These are phyloP conservation scores for Hansfordia pulvinata DNA, from an alignment of 2,329 filamentous ascomycete species.

Conservation along the genomic window DNA sequence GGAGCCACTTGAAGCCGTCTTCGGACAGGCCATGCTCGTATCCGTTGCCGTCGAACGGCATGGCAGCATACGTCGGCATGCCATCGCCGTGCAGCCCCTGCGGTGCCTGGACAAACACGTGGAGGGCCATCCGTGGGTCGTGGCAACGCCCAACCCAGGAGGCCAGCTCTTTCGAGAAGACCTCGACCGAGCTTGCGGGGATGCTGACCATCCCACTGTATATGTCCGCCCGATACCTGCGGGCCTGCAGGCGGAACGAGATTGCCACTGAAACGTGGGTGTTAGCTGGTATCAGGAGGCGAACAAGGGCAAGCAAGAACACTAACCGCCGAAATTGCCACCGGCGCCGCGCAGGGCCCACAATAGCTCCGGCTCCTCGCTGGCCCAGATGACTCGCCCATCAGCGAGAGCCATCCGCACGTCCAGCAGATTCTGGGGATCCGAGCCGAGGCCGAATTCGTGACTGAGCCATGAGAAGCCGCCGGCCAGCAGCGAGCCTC, in stretches of 20 bases:
- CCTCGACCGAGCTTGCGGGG: not conserved
- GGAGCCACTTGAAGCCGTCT: constrained; percentile 2
- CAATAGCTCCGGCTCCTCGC: constrained; percentile 1
- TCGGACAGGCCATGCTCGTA: constrained; percentile 1
- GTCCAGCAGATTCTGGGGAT: constrained; percentile 1
- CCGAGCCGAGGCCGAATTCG: constrained; percentile 1
- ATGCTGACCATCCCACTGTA: constrained; percentile 1
- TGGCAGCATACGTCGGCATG: not conserved
- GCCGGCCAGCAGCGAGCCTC: constrained; percentile 1
- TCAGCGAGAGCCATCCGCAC: constrained; percentile 1
- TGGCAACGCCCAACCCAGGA: constrained; percentile 1
- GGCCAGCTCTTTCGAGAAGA: constrained; percentile 1
- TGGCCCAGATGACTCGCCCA: constrained; percentile 1
- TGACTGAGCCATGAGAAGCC: constrained; percentile 1
- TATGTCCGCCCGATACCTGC: not conserved
- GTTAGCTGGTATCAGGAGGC: too few relatives aligned
- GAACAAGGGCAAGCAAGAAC: not conserved
- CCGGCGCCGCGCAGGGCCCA: constrained; percentile 1
- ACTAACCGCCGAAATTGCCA: constrained; percentile 1
- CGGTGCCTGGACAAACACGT: constrained; percentile 1
- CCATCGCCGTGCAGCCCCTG: constrained; percentile 1
- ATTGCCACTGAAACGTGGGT: constrained; percentile 1
- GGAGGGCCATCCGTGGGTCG: constrained; percentile 1
- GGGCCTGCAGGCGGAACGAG: not conserved
- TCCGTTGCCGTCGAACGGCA: constrained; percentile 1